Base-by-base conservation (phyloP, 768 basidiomycete genomes). In the Mycena olivaceomarginata region DNA sequence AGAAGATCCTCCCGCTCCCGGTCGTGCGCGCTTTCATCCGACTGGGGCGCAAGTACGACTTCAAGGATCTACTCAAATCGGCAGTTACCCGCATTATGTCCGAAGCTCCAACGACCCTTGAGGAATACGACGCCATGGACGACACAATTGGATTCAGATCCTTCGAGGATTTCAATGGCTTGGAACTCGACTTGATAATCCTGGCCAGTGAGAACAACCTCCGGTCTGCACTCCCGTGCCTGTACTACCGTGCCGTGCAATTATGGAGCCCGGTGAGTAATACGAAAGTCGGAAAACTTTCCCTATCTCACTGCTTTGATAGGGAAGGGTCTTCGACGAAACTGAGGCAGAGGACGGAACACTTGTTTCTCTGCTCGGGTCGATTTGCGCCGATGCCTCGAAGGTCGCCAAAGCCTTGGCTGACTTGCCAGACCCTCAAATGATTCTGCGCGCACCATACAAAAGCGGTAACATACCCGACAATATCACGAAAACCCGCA, bases 131-230 rank as follows among this genome's bases (percentile, higher is more conserved):
- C 37, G 37, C 60, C 16, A 8, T 39, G 13, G 6, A 37, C 13
- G 8, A 25, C 22, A 45, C 18, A 15, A 53, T 53, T 53, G 51
- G 18, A 6, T 48, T 48, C 51, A 20, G 25, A 57, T 11, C 56
- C 4, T 57, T 31, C 46, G 22, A 10, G 25, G 4, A 13, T 13
- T 57, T 18, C 56, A 2, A 11, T 57, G 22, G 22, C 56, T 4
- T 57, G 5, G 10, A 9, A 11, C 15, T 57, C 56, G 60, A 62
- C 37, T 16, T 62, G 60, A 22, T 40, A 40, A 40, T 16, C 22
- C 15, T 62, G 37, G 60, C 60, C 37, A 39, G 60, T 40, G 60
- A 62, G 60, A 62, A 62, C 39, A 62, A 62, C 15, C 46, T 48
- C 46, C 18, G 4, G 11, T 11, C 46, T 48, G 11, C 46, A 48